Evolutionary conservation across 2,329 filamentous ascomycete genomes (phyloP), one percentile per base, ranked within the genome.

Genomic region (Diaporthe australafricana): DNA sequence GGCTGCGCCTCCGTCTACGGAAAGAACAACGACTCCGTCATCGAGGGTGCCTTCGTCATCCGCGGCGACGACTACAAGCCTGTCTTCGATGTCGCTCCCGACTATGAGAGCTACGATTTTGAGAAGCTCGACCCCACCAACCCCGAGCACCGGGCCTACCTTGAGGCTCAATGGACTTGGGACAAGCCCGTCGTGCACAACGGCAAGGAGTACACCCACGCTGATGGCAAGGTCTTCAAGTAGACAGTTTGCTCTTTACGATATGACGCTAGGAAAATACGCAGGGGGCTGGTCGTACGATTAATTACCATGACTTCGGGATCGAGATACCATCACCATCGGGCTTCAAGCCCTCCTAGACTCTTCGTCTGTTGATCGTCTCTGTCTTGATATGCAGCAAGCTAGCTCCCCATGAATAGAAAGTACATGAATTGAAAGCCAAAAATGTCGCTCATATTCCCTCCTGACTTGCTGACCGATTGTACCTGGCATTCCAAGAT

Each of bases 211-310:
- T 97, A 95, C 87, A 86, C 91, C 83, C 94, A 93, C 87, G 93
- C 93, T 81, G 92, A 94, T 80, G 96, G 96, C 83, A 98, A 98
- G 91, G 95, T 98, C 84, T 98, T 98, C 93, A 98, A 98, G 90
- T 98, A 98, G 90, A 80, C 77, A 74, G 75, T 73, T 77, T 72
- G 69, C 70, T 72, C 20, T 62, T 71, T 65, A 72, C 45, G 65
- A 72, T 35, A 66, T 73, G 72, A 74, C 74, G 60, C 55, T 62
- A 48, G 55, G 68, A 68, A 72, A 70, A 62, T 68, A 73, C 66
- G 74, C 55, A n/a, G 70, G 62, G 50, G 69, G 32, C 32, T 32
- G 65, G 42, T 68, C 55, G 62, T 32, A 68, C 68, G 56, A 66
- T 73, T 73, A 71, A 71, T 71, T 55, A 60, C 62, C 50, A 63